These are phyloP conservation scores for Phytophthora chlamydospora DNA, from an alignment of 352 stramenopile species.

Conservation along the genomic window DNA sequence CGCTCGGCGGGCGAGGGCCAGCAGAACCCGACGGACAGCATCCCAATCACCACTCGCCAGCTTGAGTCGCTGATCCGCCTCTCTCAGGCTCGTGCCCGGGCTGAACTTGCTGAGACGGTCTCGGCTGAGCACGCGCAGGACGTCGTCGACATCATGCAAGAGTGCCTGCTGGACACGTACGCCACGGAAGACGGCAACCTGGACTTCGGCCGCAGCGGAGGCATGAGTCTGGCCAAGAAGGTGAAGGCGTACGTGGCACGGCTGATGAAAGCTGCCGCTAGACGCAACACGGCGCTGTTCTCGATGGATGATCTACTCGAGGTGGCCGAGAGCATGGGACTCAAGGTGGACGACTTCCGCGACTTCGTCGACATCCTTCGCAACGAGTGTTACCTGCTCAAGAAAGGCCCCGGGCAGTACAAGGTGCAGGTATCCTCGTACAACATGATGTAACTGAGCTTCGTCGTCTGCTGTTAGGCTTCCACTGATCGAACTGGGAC, in stretches of 20 bases:
- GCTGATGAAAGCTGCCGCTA: constrained; percentile 71
- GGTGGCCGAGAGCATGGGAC: constrained; percentile 72
- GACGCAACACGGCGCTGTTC: constrained; percentile 70
- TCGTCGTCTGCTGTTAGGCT: neutral
- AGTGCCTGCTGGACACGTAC: constrained; percentile 92
- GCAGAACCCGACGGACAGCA: constrained; percentile 55
- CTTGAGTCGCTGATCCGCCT: constrained; percentile 94
- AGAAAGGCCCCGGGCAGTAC: constrained; percentile 82
- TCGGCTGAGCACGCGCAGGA: constrained; percentile 95
- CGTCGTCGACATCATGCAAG: constrained; percentile 96
- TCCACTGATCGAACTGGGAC: too few species aligned
- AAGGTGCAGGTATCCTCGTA: constrained; percentile 76
- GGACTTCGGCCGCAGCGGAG: constrained; percentile 82
- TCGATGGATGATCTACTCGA: constrained; percentile 79
- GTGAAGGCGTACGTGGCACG: constrained; percentile 84
- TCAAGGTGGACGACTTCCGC: constrained; percentile 80
- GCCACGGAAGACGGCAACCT: constrained; percentile 88
- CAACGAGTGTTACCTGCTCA: constrained; percentile 86
- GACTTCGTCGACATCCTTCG: constrained; percentile 89
- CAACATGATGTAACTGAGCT: constrained; percentile 37
- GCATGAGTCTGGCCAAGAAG: constrained; percentile 74
- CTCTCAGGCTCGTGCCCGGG: constrained; percentile 93
- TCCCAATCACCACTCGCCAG: constrained; percentile 96
- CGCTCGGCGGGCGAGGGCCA: constrained; percentile 62
- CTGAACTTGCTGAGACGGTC: constrained; percentile 94